phyloP scores from a whole-genome alignment of 2,329 filamentous ascomycete species.

The Zelopaecilomyces penicillatus region DNA sequence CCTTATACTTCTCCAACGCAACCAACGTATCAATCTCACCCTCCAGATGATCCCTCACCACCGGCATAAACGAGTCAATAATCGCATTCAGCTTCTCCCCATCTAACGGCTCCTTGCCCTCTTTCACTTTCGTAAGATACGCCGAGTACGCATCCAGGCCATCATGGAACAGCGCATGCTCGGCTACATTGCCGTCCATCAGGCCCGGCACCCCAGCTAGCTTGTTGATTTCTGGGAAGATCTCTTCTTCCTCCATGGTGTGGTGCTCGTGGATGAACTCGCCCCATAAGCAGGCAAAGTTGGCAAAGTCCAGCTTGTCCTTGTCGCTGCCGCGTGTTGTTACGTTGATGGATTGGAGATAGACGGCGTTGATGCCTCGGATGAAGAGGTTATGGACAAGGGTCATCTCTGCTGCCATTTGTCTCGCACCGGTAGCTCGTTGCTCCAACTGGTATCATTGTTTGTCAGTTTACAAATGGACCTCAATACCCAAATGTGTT shows the following conservation, averaged over 20 bases:
- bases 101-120: constrained; percentile 20
- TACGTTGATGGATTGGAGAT: constrained; percentile 28
- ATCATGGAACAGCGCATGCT: constrained; percentile 31
- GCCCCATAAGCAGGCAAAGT: constrained; percentile 25
- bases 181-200: constrained; percentile 33
- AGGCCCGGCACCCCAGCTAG: constrained; percentile 25
- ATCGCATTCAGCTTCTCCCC: constrained; percentile 21
- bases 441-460: too few relatives aligned
- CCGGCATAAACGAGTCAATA: constrained; percentile 28
- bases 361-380: constrained; percentile 30
- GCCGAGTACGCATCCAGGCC: constrained; percentile 23
- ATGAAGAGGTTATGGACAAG: constrained; percentile 28
- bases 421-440: constrained; percentile 11
- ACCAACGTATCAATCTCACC: constrained; percentile 31
- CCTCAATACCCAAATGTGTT: neutral
- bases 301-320: constrained; percentile 25
- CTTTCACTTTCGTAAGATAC: constrained; percentile 23
- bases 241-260: constrained; percentile 25
- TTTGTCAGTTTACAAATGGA: neutral
- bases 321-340: constrained; percentile 16
- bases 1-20: constrained; percentile 23
- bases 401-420: constrained; percentile 23
- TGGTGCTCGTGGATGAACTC: constrained; percentile 30
- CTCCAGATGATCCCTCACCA: constrained; percentile 26
- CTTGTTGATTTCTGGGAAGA: constrained; percentile 31